These are phyloP conservation scores for Ceratobasidium sp. DNA, from an alignment of 1,284 basidiomycete species.

Conservation along the genomic window DNA sequence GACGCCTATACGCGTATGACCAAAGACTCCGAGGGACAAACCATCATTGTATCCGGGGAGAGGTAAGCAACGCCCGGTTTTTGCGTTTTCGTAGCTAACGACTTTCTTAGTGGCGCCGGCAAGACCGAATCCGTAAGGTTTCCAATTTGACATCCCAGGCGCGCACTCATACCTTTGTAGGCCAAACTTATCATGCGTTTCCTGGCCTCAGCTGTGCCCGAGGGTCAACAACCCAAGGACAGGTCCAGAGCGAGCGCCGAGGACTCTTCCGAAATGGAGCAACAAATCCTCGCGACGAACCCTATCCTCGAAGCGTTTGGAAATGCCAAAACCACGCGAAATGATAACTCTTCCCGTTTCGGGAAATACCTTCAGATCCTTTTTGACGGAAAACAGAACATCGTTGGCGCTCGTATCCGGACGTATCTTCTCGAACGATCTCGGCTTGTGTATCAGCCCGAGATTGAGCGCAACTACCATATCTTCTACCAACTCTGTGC, in stretches of 20 bases:
- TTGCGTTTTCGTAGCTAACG: slow-evolving; percentile 52
- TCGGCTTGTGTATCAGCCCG: slow-evolving; percentile 96
- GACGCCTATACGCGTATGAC: slow-evolving; percentile 99
- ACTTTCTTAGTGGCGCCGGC: slow-evolving; percentile 87
- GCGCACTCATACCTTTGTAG: slow-evolving; percentile 60
- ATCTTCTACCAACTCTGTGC: slow-evolving; percentile 99
- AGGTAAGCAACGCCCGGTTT: slow-evolving; percentile 68
- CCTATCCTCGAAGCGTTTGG: slow-evolving; percentile 99
- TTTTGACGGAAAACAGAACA: slow-evolving; percentile 95
- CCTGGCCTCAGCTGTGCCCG: slow-evolving; percentile 90
- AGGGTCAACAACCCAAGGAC: slow-evolving; percentile 66
- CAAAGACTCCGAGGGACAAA: slow-evolving; percentile 94
- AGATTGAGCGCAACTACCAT: slow-evolving; percentile 98
- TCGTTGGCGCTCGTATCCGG: slow-evolving; percentile 96
- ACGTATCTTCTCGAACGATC: slow-evolving; percentile 98
- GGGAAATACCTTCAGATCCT: slow-evolving; percentile 99
- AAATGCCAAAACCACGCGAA: slow-evolving; percentile 98
- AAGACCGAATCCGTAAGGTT: slow-evolving; percentile 94
- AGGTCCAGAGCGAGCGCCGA: slow-evolving; percentile 80
- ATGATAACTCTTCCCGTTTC: slow-evolving; percentile 99
- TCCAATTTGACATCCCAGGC: slow-evolving; percentile 26
- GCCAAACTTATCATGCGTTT: slow-evolving; percentile 99
- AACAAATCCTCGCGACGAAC: slow-evolving; percentile 97
- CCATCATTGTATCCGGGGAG: slow-evolving; percentile 99
- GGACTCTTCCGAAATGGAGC: slow-evolving; percentile 94